phyloP scores from a whole-genome alignment of 371 early-diverging fungal genomes.

The Mortierella sp. region DNA sequence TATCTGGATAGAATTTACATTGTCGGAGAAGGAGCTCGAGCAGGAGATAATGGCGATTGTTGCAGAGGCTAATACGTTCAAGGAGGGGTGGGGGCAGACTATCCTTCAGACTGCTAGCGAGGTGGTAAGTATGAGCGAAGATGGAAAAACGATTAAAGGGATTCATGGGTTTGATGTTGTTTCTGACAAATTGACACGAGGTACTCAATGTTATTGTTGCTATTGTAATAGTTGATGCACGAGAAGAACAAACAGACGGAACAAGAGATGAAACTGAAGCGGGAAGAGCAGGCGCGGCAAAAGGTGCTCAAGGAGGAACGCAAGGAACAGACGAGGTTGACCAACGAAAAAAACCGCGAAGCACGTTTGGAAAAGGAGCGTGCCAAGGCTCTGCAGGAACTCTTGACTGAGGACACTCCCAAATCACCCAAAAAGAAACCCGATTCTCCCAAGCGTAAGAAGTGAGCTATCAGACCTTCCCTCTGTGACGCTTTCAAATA shows the following conservation, averaged over 20 bases:
- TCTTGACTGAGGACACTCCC: constrained; percentile 21
- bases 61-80: constrained; percentile 85
- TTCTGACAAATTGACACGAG: background rate
- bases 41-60: constrained; percentile 86
- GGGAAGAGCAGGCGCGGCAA: constrained; percentile 56
- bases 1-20: constrained; percentile 82
- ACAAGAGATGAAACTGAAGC: constrained; percentile 59
- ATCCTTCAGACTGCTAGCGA: constrained; percentile 90
- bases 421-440: constrained; percentile 10
- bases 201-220: background rate
- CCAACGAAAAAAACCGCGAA: constrained; percentile 26
- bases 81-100: constrained; percentile 88
- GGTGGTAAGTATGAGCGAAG: constrained; percentile 61
- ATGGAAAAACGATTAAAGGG: too few relatives aligned
- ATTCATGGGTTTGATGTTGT: background rate
- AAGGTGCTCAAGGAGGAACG: constrained; percentile 57
- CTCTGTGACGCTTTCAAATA: too few relatives aligned
- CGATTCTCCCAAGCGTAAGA: constrained; percentile 7
- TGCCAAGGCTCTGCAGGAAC: constrained; percentile 29
- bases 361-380: constrained; percentile 25
- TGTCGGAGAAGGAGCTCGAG: constrained; percentile 89
- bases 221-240: constrained; percentile 43
- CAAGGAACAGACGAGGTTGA: constrained; percentile 22
- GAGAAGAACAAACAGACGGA: constrained; percentile 68
- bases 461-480: background rate